Percentiles rank a stretch among this genome's conserved stretches.
These are phyloP conservation scores for Pinus taeda DNA, from an alignment of 75 land plant species.

Conservation along the genomic window DNA sequence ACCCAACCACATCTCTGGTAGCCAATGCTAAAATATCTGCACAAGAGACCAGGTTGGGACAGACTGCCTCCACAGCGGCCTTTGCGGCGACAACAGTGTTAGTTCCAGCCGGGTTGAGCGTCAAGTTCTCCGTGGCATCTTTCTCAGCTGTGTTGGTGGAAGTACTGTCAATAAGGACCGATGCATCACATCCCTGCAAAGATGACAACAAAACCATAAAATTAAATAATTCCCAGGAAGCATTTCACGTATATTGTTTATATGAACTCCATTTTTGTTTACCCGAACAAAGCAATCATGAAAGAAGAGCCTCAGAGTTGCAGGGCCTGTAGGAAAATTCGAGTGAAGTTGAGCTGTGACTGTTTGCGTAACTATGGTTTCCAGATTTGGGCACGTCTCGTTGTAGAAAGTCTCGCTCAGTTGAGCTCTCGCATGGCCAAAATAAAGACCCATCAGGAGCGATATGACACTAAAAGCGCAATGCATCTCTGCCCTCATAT, in stretches of 20 bases:
- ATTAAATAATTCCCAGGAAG: background rate
- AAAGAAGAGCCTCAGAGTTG: slow-evolving; percentile 57
- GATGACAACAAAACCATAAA: background rate
- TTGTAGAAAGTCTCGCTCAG: slow-evolving; percentile 42
- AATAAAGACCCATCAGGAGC: too few relatives aligned
- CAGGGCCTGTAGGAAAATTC: slow-evolving; percentile 47
- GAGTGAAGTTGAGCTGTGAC: slow-evolving; percentile 33
- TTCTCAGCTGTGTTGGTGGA: slow-evolving; percentile 35
- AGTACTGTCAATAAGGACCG: slow-evolving; percentile 17
- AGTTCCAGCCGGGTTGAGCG: slow-evolving; percentile 39
- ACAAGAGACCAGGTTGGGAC: slow-evolving; percentile 68
- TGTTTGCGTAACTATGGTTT: slow-evolving; percentile 30
- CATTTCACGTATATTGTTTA: too few relatives aligned
- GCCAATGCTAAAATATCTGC: slow-evolving; percentile 87
- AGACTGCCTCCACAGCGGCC: slow-evolving; percentile 32
- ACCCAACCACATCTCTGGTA: slow-evolving; percentile 59
- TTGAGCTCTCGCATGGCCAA: slow-evolving; percentile 17
- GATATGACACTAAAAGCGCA: too few relatives aligned
- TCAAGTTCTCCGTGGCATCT: slow-evolving; percentile 29
- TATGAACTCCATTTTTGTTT: background rate
- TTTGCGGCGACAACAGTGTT: slow-evolving; percentile 43
- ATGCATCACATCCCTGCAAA: slow-evolving; percentile 71
- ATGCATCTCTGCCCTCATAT: too few relatives aligned
- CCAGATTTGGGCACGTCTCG: slow-evolving; percentile 47
- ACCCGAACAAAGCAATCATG: slow-evolving; percentile 67